Evolutionary conservation across 106 monocot species (phyloP).

Genomic region (Apostasia ramifera): DNA sequence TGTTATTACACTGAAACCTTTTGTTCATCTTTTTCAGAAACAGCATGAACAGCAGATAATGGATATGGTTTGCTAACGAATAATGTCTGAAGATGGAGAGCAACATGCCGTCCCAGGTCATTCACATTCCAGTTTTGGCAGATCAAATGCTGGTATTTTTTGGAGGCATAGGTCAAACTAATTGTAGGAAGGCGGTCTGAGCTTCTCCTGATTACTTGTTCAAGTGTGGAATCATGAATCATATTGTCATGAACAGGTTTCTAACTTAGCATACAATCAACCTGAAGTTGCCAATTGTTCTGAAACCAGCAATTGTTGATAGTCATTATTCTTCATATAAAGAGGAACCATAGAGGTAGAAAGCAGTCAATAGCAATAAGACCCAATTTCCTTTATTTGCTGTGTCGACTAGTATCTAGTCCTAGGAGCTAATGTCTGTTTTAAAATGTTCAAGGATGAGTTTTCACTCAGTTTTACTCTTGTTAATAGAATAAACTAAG

Average conservation of each 20-base stretch:
- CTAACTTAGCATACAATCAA: background rate
- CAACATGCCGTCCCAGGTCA: background rate
- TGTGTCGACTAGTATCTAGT: background rate
- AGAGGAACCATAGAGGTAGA: background rate
- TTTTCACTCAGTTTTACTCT: no score
- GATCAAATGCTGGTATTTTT: background rate
- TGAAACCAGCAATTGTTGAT: background rate
- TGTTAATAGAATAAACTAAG: no score
- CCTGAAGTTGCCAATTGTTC: background rate
- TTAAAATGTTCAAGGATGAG: no score
- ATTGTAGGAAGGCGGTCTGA: background rate
- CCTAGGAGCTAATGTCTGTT: background rate
- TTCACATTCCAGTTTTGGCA: background rate
- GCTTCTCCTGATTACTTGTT: background rate
- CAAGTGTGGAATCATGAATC: background rate
- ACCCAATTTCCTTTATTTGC: background rate
- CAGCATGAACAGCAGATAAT: no score
- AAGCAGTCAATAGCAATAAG: background rate
- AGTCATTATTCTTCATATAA: background rate
- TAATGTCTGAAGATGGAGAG: no score
- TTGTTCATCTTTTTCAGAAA: no score
- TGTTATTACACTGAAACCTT: no score
- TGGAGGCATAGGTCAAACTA: constrained; percentile 3
- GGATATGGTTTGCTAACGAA: no score
- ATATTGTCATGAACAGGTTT: background rate